A percentile compares a stretch with the other conserved stretches of the same genome.
These are phyloP conservation scores for Mycosarcoma mackinlayi DNA, from an alignment of 1,284 basidiomycete genomes.

Conservation along the genomic window DNA sequence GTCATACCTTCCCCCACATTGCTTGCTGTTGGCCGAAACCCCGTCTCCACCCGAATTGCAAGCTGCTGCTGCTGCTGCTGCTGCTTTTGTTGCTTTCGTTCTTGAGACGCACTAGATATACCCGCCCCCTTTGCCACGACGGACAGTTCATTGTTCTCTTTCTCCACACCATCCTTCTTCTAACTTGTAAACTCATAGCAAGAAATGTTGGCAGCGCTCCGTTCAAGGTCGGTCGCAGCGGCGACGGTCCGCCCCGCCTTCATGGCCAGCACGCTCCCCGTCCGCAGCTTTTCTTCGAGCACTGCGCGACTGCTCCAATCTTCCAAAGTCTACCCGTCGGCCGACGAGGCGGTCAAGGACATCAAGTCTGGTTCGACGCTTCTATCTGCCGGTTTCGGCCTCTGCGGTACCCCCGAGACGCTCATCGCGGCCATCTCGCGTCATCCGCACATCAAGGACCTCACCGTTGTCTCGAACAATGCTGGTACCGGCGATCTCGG, in stretches of 20 bases:
- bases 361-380: slow-evolving; percentile 56
- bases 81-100: too few species aligned
- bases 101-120: neutral
- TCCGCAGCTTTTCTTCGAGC: slow-evolving; percentile 28
- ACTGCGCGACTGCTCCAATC: slow-evolving; percentile 2
- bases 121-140: neutral
- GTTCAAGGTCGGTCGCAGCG: slow-evolving; percentile 12
- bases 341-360: slow-evolving; percentile 64
- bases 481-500: slow-evolving; percentile 63
- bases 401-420: slow-evolving; percentile 66
- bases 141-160: neutral
- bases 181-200: neutral
- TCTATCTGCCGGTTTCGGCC: slow-evolving; percentile 65
- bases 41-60: too few species aligned
- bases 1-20: too few species aligned
- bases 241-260: slow-evolving; percentile 15
- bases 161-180: neutral
- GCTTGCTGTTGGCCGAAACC: too few species aligned
- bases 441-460: slow-evolving; percentile 52
- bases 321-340: slow-evolving; percentile 52
- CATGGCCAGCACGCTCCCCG: slow-evolving; percentile 13
- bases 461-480: slow-evolving; percentile 65
- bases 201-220: slow-evolving; percentile 35
- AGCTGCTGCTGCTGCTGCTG: too few species aligned
- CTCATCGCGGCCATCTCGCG: slow-evolving; percentile 60